Evolutionary conservation across 192 early-diverging fungal species (phyloP), one percentile per base, ranked within the genome.

Genomic region (Dispira simplex): DNA sequence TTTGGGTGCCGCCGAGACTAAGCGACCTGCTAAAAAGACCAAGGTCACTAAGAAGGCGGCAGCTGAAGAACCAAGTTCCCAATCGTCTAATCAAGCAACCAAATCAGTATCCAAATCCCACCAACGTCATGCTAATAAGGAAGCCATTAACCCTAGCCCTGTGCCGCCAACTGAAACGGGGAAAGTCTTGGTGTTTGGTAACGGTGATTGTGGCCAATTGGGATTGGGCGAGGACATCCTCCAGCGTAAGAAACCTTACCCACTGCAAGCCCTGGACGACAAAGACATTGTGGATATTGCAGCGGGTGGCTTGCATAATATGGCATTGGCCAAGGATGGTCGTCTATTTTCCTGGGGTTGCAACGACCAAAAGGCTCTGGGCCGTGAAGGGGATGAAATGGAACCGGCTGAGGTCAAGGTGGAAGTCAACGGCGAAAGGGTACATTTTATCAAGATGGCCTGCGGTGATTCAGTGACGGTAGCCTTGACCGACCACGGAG

Each of bases 261-360:
- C 79, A 10, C 64, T 95, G 16, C 70, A 69, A 8, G 80, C 74
- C 16, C 77, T 98, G 25, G 73, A 81, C 16, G 85, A 84, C 70
- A 75, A 84, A 65, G 54, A 81, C 1, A 86, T 98, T 58, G 87
- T 88, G 8, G 80, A 85, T 48, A 79, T 97, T 63, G 77, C 80
- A 8, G 83, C 88, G 39, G 94, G 94, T 54, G 94, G 94, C 57
- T 69, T 97, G 70, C 91, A 94, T 73, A 89, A 83, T 59, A 79
- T 94, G 67, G 90, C 87, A 27, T 69, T 93, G 44, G 81, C 81
- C 8, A 67, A 60, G 3, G 80, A 81, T 43, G 92, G 90, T 46
- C 69, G 81, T 81, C 67, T 97, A 56, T 97, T 83, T 74, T 86
- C 86, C 51, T 97, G 95, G 95, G 95, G 95, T 0, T 94, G 93